A percentile compares a stretch with the other conserved stretches of the same genome.
Evolutionary conservation across 805 yeast genomes (phyloP).

Genomic region (Kodamaea kaohsiungensis): DNA sequence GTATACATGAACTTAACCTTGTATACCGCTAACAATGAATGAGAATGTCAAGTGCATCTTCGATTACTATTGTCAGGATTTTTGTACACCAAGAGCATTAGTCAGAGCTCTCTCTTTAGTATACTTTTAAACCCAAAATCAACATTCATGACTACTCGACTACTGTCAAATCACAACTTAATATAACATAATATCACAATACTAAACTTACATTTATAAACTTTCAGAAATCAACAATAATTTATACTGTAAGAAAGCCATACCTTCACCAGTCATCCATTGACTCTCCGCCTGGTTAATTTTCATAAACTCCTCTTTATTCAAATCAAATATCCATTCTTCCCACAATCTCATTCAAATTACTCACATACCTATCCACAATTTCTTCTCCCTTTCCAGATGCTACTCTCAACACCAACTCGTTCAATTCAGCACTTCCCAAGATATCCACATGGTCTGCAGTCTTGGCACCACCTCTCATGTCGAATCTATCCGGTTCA

Average conservation of each 20-base stretch:
- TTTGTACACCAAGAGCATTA: no score
- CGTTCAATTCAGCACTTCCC: slow-evolving; percentile 91
- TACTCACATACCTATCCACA: slow-evolving; percentile 57
- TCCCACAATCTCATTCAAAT: slow-evolving; percentile 61
- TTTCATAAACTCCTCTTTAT: not conserved
- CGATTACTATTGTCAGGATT: no score
- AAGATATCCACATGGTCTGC: slow-evolving; percentile 97
- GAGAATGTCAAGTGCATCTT: no score
- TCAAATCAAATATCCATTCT: slow-evolving; percentile 46
- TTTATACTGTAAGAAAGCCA: not conserved
- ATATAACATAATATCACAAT: no score
- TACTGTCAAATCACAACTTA: no score
- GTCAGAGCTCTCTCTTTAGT: no score
- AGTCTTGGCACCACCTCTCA: slow-evolving; percentile 95
- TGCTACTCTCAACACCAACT: slow-evolving; percentile 77
- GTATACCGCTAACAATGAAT: no score
- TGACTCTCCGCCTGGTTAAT: not conserved
- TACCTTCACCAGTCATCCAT: not conserved
- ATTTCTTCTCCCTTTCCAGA: slow-evolving; percentile 76
- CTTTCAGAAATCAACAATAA: no score
- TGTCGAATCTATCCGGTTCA: slow-evolving; percentile 91
- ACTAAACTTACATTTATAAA: no score
- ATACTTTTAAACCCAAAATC: no score
- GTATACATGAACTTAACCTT: no score
- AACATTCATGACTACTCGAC: no score